Percentiles rank a stretch among this genome's conserved stretches.
phyloP scores from a whole-genome alignment of 2,329 filamentous ascomycete genomes.

The Fusarium ramigenum region DNA sequence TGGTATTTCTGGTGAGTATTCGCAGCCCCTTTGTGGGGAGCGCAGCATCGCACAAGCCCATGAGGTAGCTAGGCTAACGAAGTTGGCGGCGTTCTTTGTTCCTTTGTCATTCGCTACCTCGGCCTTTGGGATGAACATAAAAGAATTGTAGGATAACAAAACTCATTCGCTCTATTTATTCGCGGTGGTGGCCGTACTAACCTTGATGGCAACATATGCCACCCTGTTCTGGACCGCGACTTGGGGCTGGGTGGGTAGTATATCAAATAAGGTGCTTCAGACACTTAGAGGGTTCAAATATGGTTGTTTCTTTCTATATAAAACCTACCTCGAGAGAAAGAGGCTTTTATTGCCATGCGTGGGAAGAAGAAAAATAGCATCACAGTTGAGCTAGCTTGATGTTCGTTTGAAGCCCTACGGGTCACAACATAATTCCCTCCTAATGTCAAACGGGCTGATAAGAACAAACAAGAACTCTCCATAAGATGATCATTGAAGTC shows the following conservation, averaged over 20 bases:
- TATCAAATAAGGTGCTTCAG: background rate
- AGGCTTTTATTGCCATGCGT: fast-evolving
- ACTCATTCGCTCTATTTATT: background rate
- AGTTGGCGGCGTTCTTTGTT: background rate
- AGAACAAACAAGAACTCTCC: background rate
- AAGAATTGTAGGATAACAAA: fast-evolving
- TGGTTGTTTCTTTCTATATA: background rate
- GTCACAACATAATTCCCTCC: background rate
- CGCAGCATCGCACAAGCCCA: background rate
- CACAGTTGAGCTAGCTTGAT: background rate
- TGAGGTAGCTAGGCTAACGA: background rate
- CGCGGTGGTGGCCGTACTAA: background rate
- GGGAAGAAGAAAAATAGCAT: fast-evolving
- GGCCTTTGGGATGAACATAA: background rate
- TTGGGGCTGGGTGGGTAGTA: fast-evolving
- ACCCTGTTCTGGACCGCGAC: fast-evolving
- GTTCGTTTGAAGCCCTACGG: background rate
- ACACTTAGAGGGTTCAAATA: no score
- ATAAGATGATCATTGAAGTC: background rate
- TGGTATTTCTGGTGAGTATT: background rate
- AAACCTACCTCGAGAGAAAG: no score
- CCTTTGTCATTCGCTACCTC: background rate
- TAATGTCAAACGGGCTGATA: fast-evolving
- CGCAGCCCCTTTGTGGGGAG: background rate
- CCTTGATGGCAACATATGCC: background rate